Evolutionary conservation across 305 asterid genomes (phyloP), one percentile per base, ranked within the genome.

Genomic region (Rubia peregrina): DNA sequence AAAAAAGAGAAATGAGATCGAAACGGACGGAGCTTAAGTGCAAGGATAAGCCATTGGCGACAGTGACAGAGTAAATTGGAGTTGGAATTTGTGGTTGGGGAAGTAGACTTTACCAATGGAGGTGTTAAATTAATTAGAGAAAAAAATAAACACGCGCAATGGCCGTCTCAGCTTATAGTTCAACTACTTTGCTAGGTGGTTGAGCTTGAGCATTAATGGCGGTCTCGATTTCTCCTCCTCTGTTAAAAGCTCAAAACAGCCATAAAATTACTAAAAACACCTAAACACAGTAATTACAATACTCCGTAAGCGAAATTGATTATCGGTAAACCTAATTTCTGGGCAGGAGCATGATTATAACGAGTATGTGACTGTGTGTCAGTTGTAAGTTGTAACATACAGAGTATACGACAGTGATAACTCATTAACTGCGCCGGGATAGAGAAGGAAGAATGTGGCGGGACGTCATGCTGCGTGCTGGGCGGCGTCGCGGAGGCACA

Each of bases 151-250:
- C 69, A 65, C 69, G 46, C 69, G 19, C 68, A n/a, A 13, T 40
- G 6, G 69, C 55, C 13, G 36, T 21, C 40, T 41, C 51, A 16
- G 51, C 59, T 22, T 66, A 36, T 26, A n/a, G 46, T 13, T 42
- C 74, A 70, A 70, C 74, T 40, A 75, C 78, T 70, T 43, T 12
- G 42, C 22, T 43, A 1, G 79, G 78, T 82, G 7, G 87, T 84
- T 85, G 87, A 75, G 73, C 77, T 60, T 17, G 53, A 64, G 83
- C 90, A 84, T 85, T 87, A 71, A 87, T 82, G 82, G 80, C 77
- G 56, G 61, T 30, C 61, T 33, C 16, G 12, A 9, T 13, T 56
- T 22, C 48, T 36, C 14, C 12, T 44, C 63, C 16, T 57, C 74
- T 44, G 69, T 70, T 69, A 30, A 69, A 71, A 61, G 26, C 48